These are phyloP conservation scores for Solanum hybrid DNA, from an alignment of 305 asterid genomes.

Conservation along the genomic window DNA sequence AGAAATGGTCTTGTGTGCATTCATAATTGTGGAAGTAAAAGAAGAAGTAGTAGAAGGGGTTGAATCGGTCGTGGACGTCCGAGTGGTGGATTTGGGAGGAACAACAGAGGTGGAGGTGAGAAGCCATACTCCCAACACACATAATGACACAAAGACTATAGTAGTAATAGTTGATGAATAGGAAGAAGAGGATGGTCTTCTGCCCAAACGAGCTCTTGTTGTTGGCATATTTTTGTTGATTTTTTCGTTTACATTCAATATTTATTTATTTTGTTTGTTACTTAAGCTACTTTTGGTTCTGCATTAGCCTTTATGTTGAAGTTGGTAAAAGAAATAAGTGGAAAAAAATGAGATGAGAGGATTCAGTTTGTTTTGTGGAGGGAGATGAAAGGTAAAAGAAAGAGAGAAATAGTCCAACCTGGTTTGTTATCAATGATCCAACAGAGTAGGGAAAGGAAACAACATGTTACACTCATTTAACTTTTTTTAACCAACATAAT, in stretches of 20 bases:
- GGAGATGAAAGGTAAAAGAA: background rate
- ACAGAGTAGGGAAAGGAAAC: constrained; percentile 55
- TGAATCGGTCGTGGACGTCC: constrained; percentile 10
- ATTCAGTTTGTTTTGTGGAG: constrained; percentile 25
- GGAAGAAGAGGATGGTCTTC: constrained; percentile 39
- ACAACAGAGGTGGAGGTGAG: constrained; percentile 37
- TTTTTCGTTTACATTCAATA: background rate
- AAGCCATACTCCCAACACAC: constrained; percentile 50
- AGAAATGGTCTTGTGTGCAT: constrained; percentile 1
- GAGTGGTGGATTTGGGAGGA: constrained; percentile 30
- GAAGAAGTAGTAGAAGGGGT: constrained; percentile 7
- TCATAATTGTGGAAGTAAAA: background rate
- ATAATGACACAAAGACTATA: constrained; percentile 36
- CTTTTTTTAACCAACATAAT: background rate
- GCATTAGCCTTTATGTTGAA: background rate
- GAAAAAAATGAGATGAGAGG: constrained; percentile 8
- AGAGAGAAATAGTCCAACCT: constrained; percentile 5
- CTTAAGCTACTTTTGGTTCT: background rate
- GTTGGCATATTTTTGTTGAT: constrained; percentile 31
- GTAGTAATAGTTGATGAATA: constrained; percentile 48
- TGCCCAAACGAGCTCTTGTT: constrained; percentile 35
- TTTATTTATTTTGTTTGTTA: background rate
- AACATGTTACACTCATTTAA: background rate
- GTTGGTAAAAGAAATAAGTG: background rate
- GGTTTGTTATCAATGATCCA: constrained; percentile 47